Evolutionary conservation across 805 yeast species (phyloP), one percentile per base, ranked within the genome.

Genomic region (Candida anglica): DNA sequence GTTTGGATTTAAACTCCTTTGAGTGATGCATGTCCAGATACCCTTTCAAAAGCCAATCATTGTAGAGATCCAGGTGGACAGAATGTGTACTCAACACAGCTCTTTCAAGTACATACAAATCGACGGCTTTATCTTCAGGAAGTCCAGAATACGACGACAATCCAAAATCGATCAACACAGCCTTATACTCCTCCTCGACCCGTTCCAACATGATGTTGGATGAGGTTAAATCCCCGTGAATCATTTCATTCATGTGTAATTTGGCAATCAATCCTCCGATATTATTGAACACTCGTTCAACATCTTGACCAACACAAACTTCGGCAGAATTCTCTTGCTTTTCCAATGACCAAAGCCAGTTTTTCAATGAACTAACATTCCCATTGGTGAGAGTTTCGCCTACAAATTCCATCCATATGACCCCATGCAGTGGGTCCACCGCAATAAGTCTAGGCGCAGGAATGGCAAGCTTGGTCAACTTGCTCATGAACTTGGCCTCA

Each of bases 121-220:
- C 98, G n/a, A 93, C 98, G 3, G 98, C 98, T 57, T 86, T 88
- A 50, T 91, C 98, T 48, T 93, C 98, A 0, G 84, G 73, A 41
- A 87, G 54, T 1, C 72, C 70, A 0, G 95, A 78, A 37, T 79
- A 79, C 9, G 88, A 77, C 2, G 95, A 84, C 14, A 93, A 67
- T 0, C 98, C 98, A 61, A 93, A 93, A 53, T 93, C 98, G 35
- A 93, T 93, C 43, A 93, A 58, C 21, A 66, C 74, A 0, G 94
- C 87, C 6, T 41, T 46, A 28, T 19, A 36, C 10, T 38, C 40
- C 2, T 38, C 45, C 7, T 36, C 13, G 6, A 31, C 40, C 3
- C 43, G 40, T 31, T 58, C 53, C 11, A 89, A 50, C 28, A 93
- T 72, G 17, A 88, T 76, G 49, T 93, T 93, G 0, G 98, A 89